Evolutionary conservation across 306 rosid genomes (phyloP).

Genomic region (Malus sieversii): DNA sequence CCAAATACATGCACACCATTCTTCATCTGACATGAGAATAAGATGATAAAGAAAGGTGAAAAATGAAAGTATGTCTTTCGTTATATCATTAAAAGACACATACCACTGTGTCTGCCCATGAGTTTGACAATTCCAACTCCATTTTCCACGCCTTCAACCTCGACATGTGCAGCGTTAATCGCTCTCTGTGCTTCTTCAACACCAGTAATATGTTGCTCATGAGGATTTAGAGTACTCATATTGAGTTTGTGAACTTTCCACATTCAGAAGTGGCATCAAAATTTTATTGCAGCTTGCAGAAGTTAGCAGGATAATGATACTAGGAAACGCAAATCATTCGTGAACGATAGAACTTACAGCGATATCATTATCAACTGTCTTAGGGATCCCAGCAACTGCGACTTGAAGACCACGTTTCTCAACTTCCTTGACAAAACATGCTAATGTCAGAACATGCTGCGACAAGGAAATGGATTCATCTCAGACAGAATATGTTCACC

Average conservation of each 20-base stretch:
- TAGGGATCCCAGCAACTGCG: constrained; percentile 91
- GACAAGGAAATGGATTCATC: constrained; percentile 14
- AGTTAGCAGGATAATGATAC: not conserved
- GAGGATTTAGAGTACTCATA: not conserved
- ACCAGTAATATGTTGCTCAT: constrained; percentile 30
- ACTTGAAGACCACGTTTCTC: constrained; percentile 85
- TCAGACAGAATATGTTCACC: constrained; percentile 38
- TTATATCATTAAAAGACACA: constrained; percentile 8
- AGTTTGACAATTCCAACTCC: constrained; percentile 91
- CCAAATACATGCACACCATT: not conserved
- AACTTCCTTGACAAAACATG: constrained; percentile 68
- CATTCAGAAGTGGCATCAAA: not conserved
- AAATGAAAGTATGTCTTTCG: not conserved
- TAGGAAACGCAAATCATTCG: not conserved
- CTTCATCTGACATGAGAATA: not conserved
- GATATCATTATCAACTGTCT: constrained; percentile 93
- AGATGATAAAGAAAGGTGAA: not conserved
- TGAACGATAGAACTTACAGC: constrained; percentile 52
- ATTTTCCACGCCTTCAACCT: constrained; percentile 87
- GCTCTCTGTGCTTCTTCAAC: constrained; percentile 99
- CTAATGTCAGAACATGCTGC: constrained; percentile 11
- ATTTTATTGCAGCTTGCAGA: not conserved
- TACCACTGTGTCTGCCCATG: constrained; percentile 95
- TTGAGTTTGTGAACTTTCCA: not conserved
- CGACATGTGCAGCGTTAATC: constrained; percentile 90